These are phyloP conservation scores for Oldenlandia corymbosa DNA, from an alignment of 257 asterid genomes.

Conservation along the genomic window DNA sequence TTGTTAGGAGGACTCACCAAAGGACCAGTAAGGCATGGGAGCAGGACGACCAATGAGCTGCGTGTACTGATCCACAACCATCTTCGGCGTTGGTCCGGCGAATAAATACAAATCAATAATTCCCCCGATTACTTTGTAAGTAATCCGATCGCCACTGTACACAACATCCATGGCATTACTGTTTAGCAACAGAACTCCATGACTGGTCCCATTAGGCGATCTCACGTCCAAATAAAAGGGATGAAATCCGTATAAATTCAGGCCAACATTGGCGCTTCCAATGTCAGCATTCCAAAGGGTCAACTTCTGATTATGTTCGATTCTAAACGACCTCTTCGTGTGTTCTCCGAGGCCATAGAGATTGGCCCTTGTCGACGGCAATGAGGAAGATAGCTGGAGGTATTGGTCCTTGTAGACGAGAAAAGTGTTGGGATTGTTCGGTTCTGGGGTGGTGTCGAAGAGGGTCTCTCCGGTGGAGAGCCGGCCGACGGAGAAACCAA, in stretches of 20 bases:
- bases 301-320: constrained; percentile 52
- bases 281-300: constrained; percentile 86
- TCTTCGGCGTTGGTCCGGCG: constrained; percentile 67
- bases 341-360: constrained; percentile 91
- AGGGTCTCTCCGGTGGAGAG: constrained; percentile 34
- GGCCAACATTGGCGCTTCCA: constrained; percentile 41
- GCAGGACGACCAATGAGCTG: constrained; percentile 84
- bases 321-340: constrained; percentile 53
- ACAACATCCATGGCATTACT: constrained; percentile 86
- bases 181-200: constrained; percentile 71
- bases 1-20: constrained; percentile 47
- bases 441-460: constrained; percentile 27
- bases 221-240: constrained; percentile 87
- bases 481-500: constrained; percentile 33
- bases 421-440: constrained; percentile 18
- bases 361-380: constrained; percentile 44
- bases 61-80: constrained; percentile 78
- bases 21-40: constrained; percentile 92
- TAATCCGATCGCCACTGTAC: constrained; percentile 62
- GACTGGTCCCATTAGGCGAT: constrained; percentile 54
- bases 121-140: constrained; percentile 82
- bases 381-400: constrained; percentile 69
- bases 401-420: constrained; percentile 69
- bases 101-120: constrained; percentile 69
- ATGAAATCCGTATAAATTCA: constrained; percentile 81